phyloP scores from a whole-genome alignment of 306 rosid genomes.

The Sechiopsis laciniata region DNA sequence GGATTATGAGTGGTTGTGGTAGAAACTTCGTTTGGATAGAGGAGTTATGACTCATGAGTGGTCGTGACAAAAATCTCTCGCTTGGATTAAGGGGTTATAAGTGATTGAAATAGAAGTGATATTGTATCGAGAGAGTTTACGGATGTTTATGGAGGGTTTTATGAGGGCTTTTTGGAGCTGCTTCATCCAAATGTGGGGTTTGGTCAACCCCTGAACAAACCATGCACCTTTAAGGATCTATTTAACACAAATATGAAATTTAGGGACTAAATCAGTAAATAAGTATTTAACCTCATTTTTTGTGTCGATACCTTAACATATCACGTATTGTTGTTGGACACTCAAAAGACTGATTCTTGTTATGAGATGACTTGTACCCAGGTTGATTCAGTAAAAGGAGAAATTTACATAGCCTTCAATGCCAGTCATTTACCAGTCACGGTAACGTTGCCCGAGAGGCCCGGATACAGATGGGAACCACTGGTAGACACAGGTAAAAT shows the following conservation, averaged over 20 bases:
- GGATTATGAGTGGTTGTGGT: too few species aligned
- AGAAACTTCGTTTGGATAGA: too few species aligned
- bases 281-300: neutral
- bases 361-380: constrained; percentile 26
- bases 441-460: constrained; percentile 66
- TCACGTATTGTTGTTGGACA: neutral
- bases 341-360: neutral
- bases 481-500: constrained; percentile 78
- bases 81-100: too few species aligned
- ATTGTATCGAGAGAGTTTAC: too few species aligned
- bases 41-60: too few species aligned
- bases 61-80: too few species aligned
- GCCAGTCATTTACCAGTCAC: constrained; percentile 62
- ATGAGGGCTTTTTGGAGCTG: too few species aligned
- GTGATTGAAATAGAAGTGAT: too few species aligned
- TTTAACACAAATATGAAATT: neutral
- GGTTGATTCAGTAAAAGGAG: constrained; percentile 75
- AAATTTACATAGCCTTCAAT: constrained; percentile 80
- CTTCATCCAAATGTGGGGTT: too few species aligned
- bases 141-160: too few species aligned
- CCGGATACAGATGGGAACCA: constrained; percentile 81
- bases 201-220: too few species aligned
- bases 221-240: too few species aligned
- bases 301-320: neutral
- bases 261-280: neutral